Base-by-base conservation (phyloP, 208 protist species). In the Tetramitus jugosus region DNA sequence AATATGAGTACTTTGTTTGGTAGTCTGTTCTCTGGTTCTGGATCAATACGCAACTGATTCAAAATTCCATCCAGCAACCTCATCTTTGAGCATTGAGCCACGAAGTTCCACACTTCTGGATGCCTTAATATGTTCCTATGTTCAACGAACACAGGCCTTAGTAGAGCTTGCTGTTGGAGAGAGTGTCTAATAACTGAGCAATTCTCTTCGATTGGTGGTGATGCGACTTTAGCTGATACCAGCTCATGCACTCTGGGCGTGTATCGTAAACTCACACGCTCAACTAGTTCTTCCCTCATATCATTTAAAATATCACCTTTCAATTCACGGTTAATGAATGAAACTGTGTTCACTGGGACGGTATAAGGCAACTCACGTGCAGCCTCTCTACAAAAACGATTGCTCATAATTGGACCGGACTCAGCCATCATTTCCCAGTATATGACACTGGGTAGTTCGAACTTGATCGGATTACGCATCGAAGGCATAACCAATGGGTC, bases 1-100 rank as follows among this genome's bases (percentile, higher is more conserved):
- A 99, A 99, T 61, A 99, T 96, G 29, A 99, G 89, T 7, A 99
- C 96, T 69, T 96, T 92, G 76, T 93, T 92, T 35, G 91, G 89
- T 64, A 91, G 52, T 13, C 31, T 46, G 87, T 76, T 33, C n/a
- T n/a, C n/a, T n/a, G n/a, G n/a, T n/a, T n/a, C n/a, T n/a, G n/a
- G n/a, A n/a, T n/a, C n/a, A n/a, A n/a, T n/a, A n/a, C n/a, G n/a
- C 8, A 95, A 78, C 65, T 76, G 77, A 1, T 10, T 14, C 14
- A 90, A 65, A 35, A 79, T 52, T 53, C 72, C 14, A 67, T 86
- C 79, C 13, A 62, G 35, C 23, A 49, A 3, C 49, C 20, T 60
- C 31, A 71, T 35, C 33, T 61, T 80, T 52, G 46, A 43, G 14
- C 76, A 76, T 60, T 78, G 69, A 3, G 43, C 29, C 45, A 88